phyloP scores from a whole-genome alignment of 306 rosid genomes.

The Cicer chorassanicum region DNA sequence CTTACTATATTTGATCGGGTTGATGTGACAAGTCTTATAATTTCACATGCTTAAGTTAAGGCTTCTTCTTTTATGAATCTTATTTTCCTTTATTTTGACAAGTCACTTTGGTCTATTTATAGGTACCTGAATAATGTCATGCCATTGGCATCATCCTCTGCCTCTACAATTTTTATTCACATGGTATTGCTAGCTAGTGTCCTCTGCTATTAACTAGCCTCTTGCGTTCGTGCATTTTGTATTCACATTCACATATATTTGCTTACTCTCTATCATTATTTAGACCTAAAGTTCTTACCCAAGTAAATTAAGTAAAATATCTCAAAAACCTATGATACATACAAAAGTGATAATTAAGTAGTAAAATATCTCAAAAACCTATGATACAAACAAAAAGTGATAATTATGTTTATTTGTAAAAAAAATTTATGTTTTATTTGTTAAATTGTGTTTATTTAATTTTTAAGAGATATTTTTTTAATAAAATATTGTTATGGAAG shows the following conservation, averaged over 20 bases:
- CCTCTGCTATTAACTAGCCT: not conserved
- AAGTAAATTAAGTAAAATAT: not conserved
- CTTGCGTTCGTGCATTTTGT: slow-evolving; percentile 10
- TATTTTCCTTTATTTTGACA: slow-evolving; percentile 7
- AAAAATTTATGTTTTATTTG: too few species aligned
- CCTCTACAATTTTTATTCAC: not conserved
- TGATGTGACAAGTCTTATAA: slow-evolving; percentile 26
- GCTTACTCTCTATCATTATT: not conserved
- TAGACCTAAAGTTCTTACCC: not conserved
- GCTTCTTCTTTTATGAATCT: slow-evolving; percentile 6
- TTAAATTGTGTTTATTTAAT: too few species aligned
- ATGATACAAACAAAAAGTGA: not conserved
- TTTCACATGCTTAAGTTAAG: not conserved
- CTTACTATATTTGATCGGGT: not conserved
- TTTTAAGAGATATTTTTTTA: too few species aligned
- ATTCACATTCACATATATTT: not conserved
- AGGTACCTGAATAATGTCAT: not conserved
- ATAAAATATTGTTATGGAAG: too few species aligned
- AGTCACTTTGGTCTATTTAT: slow-evolving; percentile 21
- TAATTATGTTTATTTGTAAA: too few species aligned
- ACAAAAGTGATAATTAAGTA: not conserved
- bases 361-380: not conserved
- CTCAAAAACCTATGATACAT: not conserved
- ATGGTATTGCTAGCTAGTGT: not conserved
- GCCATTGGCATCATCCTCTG: slow-evolving; percentile 4